Evolutionary conservation across 1,284 basidiomycete species (phyloP).

Genomic region (Papiliotrema laurentii): DNA sequence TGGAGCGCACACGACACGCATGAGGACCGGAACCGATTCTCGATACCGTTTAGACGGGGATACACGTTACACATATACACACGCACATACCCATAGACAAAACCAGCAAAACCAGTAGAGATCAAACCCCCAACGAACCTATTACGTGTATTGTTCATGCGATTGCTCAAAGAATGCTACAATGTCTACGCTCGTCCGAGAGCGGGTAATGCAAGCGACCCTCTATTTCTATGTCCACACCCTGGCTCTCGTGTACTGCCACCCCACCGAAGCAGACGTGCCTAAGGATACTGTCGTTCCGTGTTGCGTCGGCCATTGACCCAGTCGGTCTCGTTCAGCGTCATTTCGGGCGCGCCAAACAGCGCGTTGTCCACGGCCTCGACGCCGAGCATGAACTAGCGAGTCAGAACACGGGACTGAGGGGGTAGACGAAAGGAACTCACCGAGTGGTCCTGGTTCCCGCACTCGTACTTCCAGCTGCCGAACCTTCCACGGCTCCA

Average conservation of each 20-base stretch:
- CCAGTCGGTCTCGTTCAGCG: constrained; percentile 50
- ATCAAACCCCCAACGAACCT: too few relatives aligned
- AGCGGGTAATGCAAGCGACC: neutral
- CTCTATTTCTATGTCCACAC: neutral
- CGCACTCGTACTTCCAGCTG: constrained; percentile 54
- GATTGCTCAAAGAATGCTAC: too few relatives aligned
- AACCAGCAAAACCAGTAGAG: too few relatives aligned
- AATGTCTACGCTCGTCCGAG: too few relatives aligned
- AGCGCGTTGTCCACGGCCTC: constrained; percentile 53
- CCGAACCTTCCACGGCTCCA: constrained; percentile 54
- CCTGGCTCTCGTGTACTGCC: neutral
- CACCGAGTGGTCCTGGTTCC: constrained; percentile 53
- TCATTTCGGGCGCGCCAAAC: constrained; percentile 51
- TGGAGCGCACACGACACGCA: too few relatives aligned
- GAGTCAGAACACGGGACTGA: neutral
- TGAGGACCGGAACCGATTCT: neutral
- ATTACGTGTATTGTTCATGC: too few relatives aligned
- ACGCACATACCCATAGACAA: too few relatives aligned
- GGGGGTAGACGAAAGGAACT: constrained; percentile 5
- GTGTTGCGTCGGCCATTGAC: constrained; percentile 51
- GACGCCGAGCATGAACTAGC: constrained; percentile 52
- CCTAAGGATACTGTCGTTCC: constrained; percentile 44
- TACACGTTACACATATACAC: too few relatives aligned
- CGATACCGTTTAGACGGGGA: too few relatives aligned
- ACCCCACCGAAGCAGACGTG: too few relatives aligned